Evolutionary conservation across 129 eudicot species (phyloP).

Genomic region (Artemisia argyi): DNA sequence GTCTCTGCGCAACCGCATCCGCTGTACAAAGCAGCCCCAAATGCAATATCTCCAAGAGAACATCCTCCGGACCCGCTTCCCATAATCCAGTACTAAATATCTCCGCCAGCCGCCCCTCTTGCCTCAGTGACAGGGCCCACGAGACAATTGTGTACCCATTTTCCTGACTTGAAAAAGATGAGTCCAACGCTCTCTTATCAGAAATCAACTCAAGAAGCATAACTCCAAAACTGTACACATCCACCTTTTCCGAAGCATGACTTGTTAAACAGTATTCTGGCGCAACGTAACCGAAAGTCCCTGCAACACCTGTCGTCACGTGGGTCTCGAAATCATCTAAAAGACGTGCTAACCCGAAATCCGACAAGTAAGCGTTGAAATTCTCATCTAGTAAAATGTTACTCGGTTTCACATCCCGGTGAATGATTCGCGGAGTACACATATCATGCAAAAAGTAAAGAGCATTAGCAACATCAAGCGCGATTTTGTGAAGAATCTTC

Average conservation of each 20-base stretch:
- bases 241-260: constrained; percentile 60
- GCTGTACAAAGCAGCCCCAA: constrained; percentile 54
- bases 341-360: constrained; percentile 59
- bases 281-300: constrained; percentile 67
- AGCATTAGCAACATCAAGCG: constrained; percentile 48
- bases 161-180: constrained; percentile 51
- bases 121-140: constrained; percentile 49
- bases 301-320: constrained; percentile 62
- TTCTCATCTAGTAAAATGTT: constrained; percentile 57
- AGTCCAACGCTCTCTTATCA: constrained; percentile 54
- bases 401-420: constrained; percentile 66
- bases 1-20: constrained; percentile 46
- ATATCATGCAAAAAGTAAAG: constrained; percentile 54
- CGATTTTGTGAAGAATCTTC: constrained; percentile 45
- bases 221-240: constrained; percentile 61
- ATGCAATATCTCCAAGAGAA: constrained; percentile 41
- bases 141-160: constrained; percentile 61
- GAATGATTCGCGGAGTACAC: constrained; percentile 55
- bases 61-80: constrained; percentile 50
- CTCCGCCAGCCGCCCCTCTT: constrained; percentile 44
- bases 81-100: constrained; percentile 49
- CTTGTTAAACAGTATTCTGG: constrained; percentile 62
- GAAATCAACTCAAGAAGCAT: constrained; percentile 57
- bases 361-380: constrained; percentile 58
- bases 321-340: constrained; percentile 62